A percentile compares a stretch with the other conserved stretches of the same genome.
Evolutionary conservation across 768 basidiomycete genomes (phyloP).

Genomic region (Boletus huronensis): DNA sequence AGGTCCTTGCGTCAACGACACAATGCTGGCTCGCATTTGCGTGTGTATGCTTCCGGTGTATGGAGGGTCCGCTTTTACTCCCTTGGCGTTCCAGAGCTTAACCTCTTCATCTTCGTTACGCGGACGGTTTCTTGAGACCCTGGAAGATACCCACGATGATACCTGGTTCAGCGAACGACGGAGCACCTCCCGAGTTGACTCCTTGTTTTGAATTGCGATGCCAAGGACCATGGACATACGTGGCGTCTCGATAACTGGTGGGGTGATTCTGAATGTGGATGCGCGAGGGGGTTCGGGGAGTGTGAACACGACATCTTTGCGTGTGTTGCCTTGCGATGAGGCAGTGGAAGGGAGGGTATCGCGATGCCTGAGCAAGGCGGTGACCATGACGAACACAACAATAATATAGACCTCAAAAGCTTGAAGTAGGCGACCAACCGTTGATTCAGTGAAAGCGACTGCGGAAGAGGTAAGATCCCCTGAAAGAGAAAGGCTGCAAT

Average conservation of each 20-base stretch:
- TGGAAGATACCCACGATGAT: constrained; percentile 40
- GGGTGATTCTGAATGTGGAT: constrained; percentile 24
- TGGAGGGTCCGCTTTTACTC: constrained; percentile 17
- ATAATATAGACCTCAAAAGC: constrained; percentile 62
- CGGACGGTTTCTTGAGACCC: constrained; percentile 25
- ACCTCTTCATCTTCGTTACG: constrained; percentile 26
- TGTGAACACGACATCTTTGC: constrained; percentile 1
- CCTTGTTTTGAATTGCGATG: constrained; percentile 1
- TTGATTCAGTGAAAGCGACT: constrained; percentile 70
- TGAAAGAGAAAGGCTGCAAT: not conserved
- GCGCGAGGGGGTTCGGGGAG: constrained; percentile 27
- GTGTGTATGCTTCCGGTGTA: constrained; percentile 1
- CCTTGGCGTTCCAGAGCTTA: constrained; percentile 35
- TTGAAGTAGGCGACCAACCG: constrained; percentile 63
- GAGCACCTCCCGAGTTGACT: constrained; percentile 11
- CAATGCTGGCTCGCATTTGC: not conserved
- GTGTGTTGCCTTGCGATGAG: not conserved
- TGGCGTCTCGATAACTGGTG: constrained; percentile 25
- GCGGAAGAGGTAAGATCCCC: constrained; percentile 9
- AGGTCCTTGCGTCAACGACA: constrained; percentile 3
- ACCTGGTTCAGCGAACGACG: constrained; percentile 27
- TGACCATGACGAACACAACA: constrained; percentile 54
- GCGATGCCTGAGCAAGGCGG: constrained; percentile 34
- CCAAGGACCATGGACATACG: constrained; percentile 21
- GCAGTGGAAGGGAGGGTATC: not conserved